Conservation (phyloP, 2,329 filamentous ascomycete species). For the Botrytis sinoallii region DNA sequence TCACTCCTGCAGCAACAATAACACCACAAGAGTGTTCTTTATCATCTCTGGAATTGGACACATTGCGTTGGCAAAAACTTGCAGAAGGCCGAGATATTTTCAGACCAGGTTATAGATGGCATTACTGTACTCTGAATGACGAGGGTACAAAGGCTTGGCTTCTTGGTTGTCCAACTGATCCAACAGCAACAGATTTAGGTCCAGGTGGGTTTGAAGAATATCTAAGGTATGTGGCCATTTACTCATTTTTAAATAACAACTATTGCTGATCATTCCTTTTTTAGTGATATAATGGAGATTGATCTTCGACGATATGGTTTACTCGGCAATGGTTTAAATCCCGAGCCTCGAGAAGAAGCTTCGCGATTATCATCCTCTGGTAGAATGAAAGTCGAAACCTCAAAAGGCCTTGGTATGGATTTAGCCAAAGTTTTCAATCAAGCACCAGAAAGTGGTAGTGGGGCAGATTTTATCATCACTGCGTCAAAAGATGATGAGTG, state of each 20-base stretch:
- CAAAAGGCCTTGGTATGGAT: constrained; percentile 75
- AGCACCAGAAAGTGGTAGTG: constrained; percentile 77
- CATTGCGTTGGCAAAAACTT: constrained; percentile 89
- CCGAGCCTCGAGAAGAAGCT: constrained; percentile 51
- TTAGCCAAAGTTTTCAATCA: constrained; percentile 84
- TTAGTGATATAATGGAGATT: constrained; percentile 82
- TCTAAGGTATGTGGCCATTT: constrained; percentile 50
- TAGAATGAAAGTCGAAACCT: constrained; percentile 50
- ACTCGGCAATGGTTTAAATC: constrained; percentile 70
- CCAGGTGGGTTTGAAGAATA: constrained; percentile 81
- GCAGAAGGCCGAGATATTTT: constrained; percentile 95
- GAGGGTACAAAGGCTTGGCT: constrained; percentile 96
- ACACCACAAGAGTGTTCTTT: constrained; percentile 84
- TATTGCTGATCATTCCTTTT: constrained; percentile 25
- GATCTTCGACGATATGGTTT: constrained; percentile 90
- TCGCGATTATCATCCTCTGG: constrained; percentile 48
- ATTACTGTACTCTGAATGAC: constrained; percentile 95
- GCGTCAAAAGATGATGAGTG: constrained; percentile 74
- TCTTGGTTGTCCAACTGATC: constrained; percentile 83
- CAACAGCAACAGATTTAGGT: constrained; percentile 60
- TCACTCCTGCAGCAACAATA: constrained; percentile 86
- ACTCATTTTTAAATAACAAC: not conserved
- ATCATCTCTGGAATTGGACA: constrained; percentile 81
- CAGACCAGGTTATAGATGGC: constrained; percentile 88
- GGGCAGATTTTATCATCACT: constrained; percentile 87